A percentile compares a stretch with the other conserved stretches of the same genome.
phyloP scores from a whole-genome alignment of 441 rosid species.

The Croton laevigatus region DNA sequence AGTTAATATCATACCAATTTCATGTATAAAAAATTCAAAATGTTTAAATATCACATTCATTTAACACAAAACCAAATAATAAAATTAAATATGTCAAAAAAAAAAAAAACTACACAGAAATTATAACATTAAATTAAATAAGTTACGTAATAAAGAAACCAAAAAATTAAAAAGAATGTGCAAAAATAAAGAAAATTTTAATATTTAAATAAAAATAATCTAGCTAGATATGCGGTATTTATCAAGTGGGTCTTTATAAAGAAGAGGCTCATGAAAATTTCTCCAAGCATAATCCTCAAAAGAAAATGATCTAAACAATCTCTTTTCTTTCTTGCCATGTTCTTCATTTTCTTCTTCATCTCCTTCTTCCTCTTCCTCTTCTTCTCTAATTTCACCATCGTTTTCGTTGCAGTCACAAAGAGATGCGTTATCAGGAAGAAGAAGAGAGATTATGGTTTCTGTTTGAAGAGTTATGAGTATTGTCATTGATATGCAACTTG shows the following conservation, averaged over 20 bases:
- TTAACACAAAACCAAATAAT: too few species aligned
- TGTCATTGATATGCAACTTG: slow-evolving; percentile 40
- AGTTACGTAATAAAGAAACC: too few species aligned
- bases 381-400: background rate
- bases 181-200: too few species aligned
- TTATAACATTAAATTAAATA: too few species aligned
- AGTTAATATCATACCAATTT: too few species aligned
- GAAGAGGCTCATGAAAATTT: slow-evolving; percentile 56
- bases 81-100: too few species aligned
- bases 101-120: too few species aligned
- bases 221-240: slow-evolving; percentile 36
- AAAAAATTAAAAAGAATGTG: too few species aligned
- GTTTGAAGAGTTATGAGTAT: slow-evolving; percentile 54
- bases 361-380: background rate
- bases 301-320: slow-evolving; percentile 43
- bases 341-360: background rate
- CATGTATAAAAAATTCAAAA: too few species aligned
- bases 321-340: slow-evolving; percentile 13
- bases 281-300: slow-evolving; percentile 87
- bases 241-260: slow-evolving; percentile 66
- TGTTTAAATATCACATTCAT: too few species aligned
- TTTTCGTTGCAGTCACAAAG: background rate
- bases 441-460: slow-evolving; percentile 47
- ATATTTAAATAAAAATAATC: background rate
- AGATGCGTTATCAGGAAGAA: slow-evolving; percentile 24